phyloP scores from a whole-genome alignment of 805 yeast species.

The Spathaspora gorwiae region DNA sequence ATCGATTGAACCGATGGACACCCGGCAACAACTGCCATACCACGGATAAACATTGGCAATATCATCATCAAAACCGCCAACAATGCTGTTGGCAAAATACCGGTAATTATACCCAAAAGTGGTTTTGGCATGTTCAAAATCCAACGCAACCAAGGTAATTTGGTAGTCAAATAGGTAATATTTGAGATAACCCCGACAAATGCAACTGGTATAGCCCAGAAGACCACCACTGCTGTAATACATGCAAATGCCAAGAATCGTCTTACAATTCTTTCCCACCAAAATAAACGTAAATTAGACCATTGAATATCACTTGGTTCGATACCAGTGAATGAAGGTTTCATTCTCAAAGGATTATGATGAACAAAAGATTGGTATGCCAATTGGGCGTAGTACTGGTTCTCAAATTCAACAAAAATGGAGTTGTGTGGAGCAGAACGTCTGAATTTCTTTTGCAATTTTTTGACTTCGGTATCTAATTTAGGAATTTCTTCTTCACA shows the following conservation, averaged over 20 bases:
- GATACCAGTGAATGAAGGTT: constrained; percentile 58
- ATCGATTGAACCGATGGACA: constrained; percentile 51
- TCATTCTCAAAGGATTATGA: constrained; percentile 61
- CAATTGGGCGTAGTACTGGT: constrained; percentile 69
- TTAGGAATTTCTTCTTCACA: constrained; percentile 54
- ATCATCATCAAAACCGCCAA: constrained; percentile 80
- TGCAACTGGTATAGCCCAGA: constrained; percentile 98
- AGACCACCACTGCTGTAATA: constrained; percentile 57
- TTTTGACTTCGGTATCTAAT: constrained; percentile 52
- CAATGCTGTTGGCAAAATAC: constrained; percentile 77
- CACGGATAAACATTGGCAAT: constrained; percentile 78
- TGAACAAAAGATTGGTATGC: constrained; percentile 62
- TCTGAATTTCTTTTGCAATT: constrained; percentile 48
- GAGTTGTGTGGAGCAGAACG: constrained; percentile 66
- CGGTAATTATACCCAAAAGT: constrained; percentile 80
- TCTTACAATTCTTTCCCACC: constrained; percentile 73
- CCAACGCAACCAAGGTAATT: constrained; percentile 70
- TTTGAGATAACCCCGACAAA: constrained; percentile 93
- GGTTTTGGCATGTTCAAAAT: constrained; percentile 66
- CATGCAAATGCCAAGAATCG: constrained; percentile 47
- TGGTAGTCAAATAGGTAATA: constrained; percentile 64
- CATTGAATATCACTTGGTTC: constrained; percentile 63
- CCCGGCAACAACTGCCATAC: constrained; percentile 61
- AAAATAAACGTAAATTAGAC: constrained; percentile 69
- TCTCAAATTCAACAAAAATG: constrained; percentile 72